These are phyloP conservation scores for Fusarium humuli DNA, from an alignment of 2,329 filamentous ascomycete genomes.

Conservation along the genomic window DNA sequence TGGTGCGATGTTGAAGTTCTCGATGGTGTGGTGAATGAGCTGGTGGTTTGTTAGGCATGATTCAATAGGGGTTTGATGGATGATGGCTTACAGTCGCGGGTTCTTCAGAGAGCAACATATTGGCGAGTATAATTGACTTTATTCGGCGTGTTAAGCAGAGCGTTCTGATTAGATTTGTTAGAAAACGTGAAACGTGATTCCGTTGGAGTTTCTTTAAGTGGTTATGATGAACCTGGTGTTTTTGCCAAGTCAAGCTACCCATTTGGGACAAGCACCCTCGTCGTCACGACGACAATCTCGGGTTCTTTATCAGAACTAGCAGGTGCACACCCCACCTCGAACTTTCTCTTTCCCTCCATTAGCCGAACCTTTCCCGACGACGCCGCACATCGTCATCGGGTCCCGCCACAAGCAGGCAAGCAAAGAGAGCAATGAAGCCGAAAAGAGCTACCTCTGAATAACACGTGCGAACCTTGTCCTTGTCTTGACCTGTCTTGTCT, in stretches of 20 bases:
- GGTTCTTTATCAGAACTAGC: not conserved
- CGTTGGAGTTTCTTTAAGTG: not conserved
- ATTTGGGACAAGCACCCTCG: conserved; percentile 10
- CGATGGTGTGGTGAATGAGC: conserved; percentile 91
- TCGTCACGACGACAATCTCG: conserved; percentile 51
- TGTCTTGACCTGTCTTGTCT: not conserved
- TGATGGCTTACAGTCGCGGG: conserved; percentile 77
- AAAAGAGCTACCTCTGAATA: conserved; percentile 33
- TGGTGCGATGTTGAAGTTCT: conserved; percentile 93
- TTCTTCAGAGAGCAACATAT: conserved; percentile 94
- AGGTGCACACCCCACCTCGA: not conserved
- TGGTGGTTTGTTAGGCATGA: conserved; percentile 51
- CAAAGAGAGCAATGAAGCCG: conserved; percentile 21
- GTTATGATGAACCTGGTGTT: conserved; percentile 23
- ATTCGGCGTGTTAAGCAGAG: no score
- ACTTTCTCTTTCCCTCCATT: not conserved
- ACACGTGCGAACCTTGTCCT: conserved; percentile 22
- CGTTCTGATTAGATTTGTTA: not conserved
- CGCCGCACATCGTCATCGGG: conserved; percentile 43
- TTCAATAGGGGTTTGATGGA: not conserved
- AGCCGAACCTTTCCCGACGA: conserved; percentile 40
- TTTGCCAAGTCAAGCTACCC: conserved; percentile 4
- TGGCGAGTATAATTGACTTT: conserved; percentile 51
- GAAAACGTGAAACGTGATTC: not conserved
- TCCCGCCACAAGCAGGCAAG: conserved; percentile 39